phyloP scores from a whole-genome alignment of 805 yeast species.

The Cyberlindnera sargentensis region DNA sequence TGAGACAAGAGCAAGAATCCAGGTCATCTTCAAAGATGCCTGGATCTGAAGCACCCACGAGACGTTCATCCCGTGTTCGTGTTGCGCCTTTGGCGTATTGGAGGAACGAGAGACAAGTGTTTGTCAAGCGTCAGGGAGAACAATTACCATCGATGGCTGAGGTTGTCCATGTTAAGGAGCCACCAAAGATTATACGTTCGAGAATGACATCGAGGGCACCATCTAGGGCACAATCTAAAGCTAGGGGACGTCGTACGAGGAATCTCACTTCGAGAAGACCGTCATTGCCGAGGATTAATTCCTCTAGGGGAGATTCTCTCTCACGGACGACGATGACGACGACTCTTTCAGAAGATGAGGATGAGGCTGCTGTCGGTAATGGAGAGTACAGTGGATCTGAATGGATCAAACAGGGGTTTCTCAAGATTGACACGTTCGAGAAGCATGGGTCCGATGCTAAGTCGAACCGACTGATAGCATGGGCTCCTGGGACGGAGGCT shows the following conservation, averaged over 20 bases:
- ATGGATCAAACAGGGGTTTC: constrained; percentile 40
- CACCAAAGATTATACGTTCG: constrained; percentile 1
- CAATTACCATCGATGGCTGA: constrained; percentile 51
- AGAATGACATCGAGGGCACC: constrained; percentile 12
- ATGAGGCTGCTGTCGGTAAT: constrained; percentile 21
- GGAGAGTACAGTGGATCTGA: constrained; percentile 37
- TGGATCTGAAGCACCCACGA: constrained; percentile 27
- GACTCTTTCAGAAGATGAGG: constrained; percentile 13
- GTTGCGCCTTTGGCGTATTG: constrained; percentile 74
- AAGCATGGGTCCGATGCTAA: constrained; percentile 42
- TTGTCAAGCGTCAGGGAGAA: constrained; percentile 32
- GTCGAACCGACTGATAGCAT: constrained; percentile 47
- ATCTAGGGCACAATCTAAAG: constrained; percentile 12
- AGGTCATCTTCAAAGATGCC: constrained; percentile 7
- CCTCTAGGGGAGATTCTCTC: constrained; percentile 6
- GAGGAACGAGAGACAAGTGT: constrained; percentile 74
- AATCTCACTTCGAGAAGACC: constrained; percentile 2
- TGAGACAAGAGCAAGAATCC: constrained; percentile 14
- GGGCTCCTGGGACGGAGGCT: constrained; percentile 52
- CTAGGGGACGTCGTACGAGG: constrained; percentile 4
- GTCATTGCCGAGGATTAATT: background rate
- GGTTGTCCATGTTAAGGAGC: constrained; percentile 39
- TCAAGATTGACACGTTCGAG: constrained; percentile 42
- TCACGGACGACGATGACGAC: constrained; percentile 16
- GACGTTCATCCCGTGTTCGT: constrained; percentile 61